Evolutionary conservation across 1,139 yeast species (phyloP).

Genomic region (Suhomyces panamericanus): DNA sequence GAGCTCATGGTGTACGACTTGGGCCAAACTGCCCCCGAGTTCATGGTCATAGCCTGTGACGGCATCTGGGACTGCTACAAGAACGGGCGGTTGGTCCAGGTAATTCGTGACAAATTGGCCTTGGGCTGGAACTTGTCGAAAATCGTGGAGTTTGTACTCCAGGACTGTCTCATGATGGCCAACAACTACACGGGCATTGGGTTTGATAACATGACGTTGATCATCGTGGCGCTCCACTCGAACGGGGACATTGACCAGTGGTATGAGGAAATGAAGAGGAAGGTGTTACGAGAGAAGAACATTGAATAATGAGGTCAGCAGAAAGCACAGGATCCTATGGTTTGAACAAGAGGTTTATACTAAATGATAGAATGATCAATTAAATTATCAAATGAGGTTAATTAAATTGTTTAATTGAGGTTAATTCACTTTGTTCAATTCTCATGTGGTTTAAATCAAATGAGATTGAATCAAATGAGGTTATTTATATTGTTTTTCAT

Average conservation of each 20-base stretch:
- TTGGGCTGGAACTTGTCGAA: constrained; percentile 59
- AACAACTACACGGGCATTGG: constrained; percentile 75
- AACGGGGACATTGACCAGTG: constrained; percentile 52
- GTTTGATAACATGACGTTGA: constrained; percentile 76
- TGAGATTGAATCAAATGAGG: too few species aligned
- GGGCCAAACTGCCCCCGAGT: constrained; percentile 51
- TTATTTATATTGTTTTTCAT: too few species aligned
- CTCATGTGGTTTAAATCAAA: too few species aligned
- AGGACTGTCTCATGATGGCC: constrained; percentile 71
- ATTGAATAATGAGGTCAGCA: background rate
- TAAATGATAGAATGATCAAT: too few species aligned
- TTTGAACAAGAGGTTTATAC: too few species aligned
- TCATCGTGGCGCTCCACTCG: constrained; percentile 59
- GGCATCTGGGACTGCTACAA: constrained; percentile 81
- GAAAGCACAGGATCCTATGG: too few species aligned
- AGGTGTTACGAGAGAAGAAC: constrained; percentile 19
- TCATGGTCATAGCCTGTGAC: constrained; percentile 69
- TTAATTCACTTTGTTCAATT: too few species aligned
- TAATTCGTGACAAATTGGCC: constrained; percentile 58
- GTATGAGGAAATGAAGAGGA: constrained; percentile 54
- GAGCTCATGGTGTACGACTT: constrained; percentile 59
- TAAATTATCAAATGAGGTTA: too few species aligned
- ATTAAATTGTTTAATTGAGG: too few species aligned
- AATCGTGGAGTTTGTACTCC: constrained; percentile 58
- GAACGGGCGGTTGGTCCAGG: constrained; percentile 51